Conservation (phyloP, 257 asterid genomes). For the Capsicum baccatum region DNA sequence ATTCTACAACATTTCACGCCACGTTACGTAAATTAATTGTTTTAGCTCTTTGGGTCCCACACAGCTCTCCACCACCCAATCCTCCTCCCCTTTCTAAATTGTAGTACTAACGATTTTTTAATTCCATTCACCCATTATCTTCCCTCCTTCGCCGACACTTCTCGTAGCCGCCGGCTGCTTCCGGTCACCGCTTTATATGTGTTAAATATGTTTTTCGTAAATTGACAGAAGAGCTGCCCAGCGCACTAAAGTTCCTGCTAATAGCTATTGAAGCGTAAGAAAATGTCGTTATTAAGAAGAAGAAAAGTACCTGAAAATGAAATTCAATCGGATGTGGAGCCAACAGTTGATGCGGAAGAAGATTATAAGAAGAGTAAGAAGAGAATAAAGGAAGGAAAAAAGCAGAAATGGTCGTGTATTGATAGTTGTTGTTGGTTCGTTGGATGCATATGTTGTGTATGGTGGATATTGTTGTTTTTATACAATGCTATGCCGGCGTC, state of each 20-base stretch:
- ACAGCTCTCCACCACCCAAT: conserved; percentile 21
- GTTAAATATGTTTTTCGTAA: too few relatives aligned
- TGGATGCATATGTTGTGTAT: conserved; percentile 69
- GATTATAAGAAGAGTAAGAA: conserved; percentile 38
- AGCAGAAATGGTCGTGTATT: conserved; percentile 72
- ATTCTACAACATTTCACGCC: background rate
- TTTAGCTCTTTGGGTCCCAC: background rate
- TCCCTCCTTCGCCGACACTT: background rate
- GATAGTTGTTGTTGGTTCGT: conserved; percentile 86
- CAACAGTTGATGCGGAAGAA: conserved; percentile 36
- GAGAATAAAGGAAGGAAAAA: conserved; percentile 41
- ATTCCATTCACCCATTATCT: background rate
- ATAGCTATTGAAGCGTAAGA: too few relatives aligned
- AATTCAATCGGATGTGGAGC: conserved; percentile 27
- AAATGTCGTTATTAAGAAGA: conserved; percentile 53
- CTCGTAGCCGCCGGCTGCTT: background rate
- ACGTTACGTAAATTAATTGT: conserved; percentile 25
- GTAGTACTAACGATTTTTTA: background rate
- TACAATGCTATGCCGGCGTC: conserved; percentile 92
- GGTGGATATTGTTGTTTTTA: conserved; percentile 75
- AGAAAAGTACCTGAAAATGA: conserved; percentile 53
- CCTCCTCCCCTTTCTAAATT: background rate
- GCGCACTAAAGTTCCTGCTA: too few relatives aligned
- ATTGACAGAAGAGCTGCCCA: too few relatives aligned
- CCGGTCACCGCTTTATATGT: background rate